Evolutionary conservation across 345 rosid species (phyloP), one percentile per base, ranked within the genome.

Genomic region (Lepidium didymum): DNA sequence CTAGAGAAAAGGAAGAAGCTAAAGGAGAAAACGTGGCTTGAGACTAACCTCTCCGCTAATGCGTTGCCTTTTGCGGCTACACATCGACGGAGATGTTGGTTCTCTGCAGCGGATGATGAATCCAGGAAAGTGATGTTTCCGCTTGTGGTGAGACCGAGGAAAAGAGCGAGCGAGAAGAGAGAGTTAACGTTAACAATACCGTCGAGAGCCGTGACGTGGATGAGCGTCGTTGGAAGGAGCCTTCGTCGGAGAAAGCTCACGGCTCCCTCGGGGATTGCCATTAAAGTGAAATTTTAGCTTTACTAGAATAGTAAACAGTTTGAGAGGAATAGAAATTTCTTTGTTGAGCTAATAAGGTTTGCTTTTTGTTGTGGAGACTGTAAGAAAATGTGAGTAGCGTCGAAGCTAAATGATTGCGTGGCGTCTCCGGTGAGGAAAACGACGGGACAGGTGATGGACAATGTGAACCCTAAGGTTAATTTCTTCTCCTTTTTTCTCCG

Each of bases 21-120:
- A 81, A 92, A 92, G 46, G 98, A 82, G 75, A 89, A 92, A 13
- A 89, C 96, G 68, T 87, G 98, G 86, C 75, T 84, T 23, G 87
- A 40, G 10, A 92, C 61, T 13, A 92, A 75, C 40, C 75, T 76
- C 69, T 83, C 90, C 12, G 75, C 86, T 45, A 84, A 16, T 38
- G 65, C 12, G 1, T 69, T 45, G 10, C 72, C 64, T 64, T 73
- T 57, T 2, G 87, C 59, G 3, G 92, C 79, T 14, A 62, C 42
- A 53, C 94, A 89, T 4, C 62, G 42, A 7, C 72, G 72, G 29
- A 73, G 27, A 47, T 56, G 52, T 27, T 47, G 41, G 71, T 63
- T 53, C 7, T 6, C 25, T 43, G 80, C 69, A 40, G 75, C 31
- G 45, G 45, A 16, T 21, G 75, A 67, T 13, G 67, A 51, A 67